Base-by-base conservation (phyloP, 352 stramenopile genomes). In the Phytophthora pini region DNA sequence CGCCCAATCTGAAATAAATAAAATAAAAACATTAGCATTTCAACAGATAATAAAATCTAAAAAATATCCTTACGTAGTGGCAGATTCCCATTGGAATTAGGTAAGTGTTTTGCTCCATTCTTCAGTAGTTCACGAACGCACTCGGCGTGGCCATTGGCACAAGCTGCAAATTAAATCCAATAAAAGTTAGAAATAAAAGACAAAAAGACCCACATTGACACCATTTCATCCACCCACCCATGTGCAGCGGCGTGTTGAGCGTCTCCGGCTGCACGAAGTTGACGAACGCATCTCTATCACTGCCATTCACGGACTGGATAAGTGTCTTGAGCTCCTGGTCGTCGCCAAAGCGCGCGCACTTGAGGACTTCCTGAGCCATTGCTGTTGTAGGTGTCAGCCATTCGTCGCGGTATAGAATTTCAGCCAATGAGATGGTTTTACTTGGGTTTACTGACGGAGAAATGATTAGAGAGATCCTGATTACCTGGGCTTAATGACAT, bases 201-300 rank as follows among this genome's bases (percentile, higher is more conserved):
- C 9, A 36, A 46, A 17, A 24, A 53, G 31, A 36, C 13, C 17
- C 7, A 9, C 29, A 38, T 40, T 31, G 26, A 60, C 6, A 47
- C 20, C 7, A 36, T 36, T 36, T 9, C 12, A 24, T 13, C 15
- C 20, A 38, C 69, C 29, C 69, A 91, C 85, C 87, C 87, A 95
- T 95, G 72, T 95, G 87, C 20, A 95, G 80, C 26, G 87, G 84
- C 39, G 87, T 93, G 72, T 94, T 94, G 39, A 84, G 71, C 55
- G 85, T 87, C 53, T 84, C 78, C 11, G 85, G 73, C 68, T 95
- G 84, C 51, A 83, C 79, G 31, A 82, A 95, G 68, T 95, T 93
- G 29, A 94, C 67, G 17, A 89, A 51, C 43, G 51, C 68, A 22
- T 77, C 56, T 13, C 65, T 59, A 22, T 71, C 44, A 0, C 59